These are phyloP conservation scores for Kalanchoe fedtschenkoi DNA, from an alignment of 164 flowering plant genomes.

Conservation along the genomic window DNA sequence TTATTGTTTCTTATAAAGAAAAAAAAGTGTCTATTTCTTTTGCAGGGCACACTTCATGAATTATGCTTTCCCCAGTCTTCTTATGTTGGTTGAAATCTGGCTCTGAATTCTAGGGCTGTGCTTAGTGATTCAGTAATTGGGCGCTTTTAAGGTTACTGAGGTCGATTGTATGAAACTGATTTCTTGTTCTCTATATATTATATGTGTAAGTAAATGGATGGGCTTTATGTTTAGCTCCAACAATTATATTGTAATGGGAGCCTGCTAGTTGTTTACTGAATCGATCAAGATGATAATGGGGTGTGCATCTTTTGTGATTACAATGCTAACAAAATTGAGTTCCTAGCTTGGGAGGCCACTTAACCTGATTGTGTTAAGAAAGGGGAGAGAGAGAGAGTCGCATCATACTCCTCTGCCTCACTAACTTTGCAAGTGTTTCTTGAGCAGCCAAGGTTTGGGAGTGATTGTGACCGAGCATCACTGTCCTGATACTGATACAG, in stretches of 20 bases:
- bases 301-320: slow-evolving; percentile 10
- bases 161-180: too few relatives aligned
- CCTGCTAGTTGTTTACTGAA: neutral
- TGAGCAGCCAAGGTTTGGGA: slow-evolving; percentile 80
- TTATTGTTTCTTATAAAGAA: neutral
- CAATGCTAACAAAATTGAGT: slow-evolving; percentile 13
- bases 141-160: too few relatives aligned
- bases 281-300: neutral
- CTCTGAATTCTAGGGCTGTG: too few relatives aligned
- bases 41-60: too few relatives aligned
- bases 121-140: too few relatives aligned
- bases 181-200: too few relatives aligned
- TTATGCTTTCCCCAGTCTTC: too few relatives aligned
- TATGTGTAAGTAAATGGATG: neutral
- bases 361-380: neutral
- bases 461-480: slow-evolving; percentile 86
- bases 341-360: neutral
- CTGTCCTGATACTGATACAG: slow-evolving; percentile 81
- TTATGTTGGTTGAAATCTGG: too few relatives aligned
- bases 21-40: neutral
- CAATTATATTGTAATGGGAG: neutral
- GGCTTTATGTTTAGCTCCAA: neutral
- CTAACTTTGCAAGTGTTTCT: slow-evolving; percentile 71
- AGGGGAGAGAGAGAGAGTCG: slow-evolving; percentile 18
- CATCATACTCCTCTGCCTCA: slow-evolving; percentile 69